A percentile compares a stretch with the other conserved stretches of the same genome.
Evolutionary conservation across 768 basidiomycete species (phyloP).

Genomic region (Botryobasidium botryosum): DNA sequence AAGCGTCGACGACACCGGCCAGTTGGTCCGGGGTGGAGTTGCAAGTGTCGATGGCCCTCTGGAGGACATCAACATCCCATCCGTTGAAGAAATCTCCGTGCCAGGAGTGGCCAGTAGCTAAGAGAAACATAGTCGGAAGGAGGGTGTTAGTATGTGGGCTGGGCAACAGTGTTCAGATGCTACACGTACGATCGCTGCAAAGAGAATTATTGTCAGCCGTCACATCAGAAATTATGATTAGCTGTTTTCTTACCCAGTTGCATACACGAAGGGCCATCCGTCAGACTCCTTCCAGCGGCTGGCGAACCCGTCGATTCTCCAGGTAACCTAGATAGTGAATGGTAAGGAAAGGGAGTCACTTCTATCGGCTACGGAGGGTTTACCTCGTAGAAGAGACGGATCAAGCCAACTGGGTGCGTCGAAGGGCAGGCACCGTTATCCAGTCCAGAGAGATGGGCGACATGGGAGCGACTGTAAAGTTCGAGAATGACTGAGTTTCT

Average conservation of each 20-base stretch:
- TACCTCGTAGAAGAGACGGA: conserved; percentile 12
- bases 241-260: conserved; percentile 5
- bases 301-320: conserved; percentile 8
- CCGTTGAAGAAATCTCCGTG: conserved; percentile 14
- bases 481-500: too few relatives aligned
- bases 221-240: too few relatives aligned
- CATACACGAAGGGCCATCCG: conserved; percentile 11
- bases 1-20: conserved; percentile 9
- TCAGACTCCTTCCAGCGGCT: conserved; percentile 6
- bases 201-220: too few relatives aligned
- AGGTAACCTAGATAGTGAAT: too few relatives aligned
- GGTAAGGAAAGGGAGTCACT: too few relatives aligned
- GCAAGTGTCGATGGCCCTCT: conserved; percentile 13
- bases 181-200: neutral
- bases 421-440: conserved; percentile 7
- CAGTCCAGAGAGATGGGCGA: conserved; percentile 4
- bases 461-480: conserved; percentile 1
- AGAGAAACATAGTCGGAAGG: neutral
- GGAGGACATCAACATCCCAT: conserved; percentile 12
- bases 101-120: conserved; percentile 10
- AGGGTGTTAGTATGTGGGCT: too few relatives aligned
- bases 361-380: too few relatives aligned
- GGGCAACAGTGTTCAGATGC: too few relatives aligned
- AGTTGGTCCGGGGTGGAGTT: conserved; percentile 6
- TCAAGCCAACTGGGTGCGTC: conserved; percentile 9